A percentile compares a stretch with the other conserved stretches of the same genome.
Conservation (phyloP, 176 grass and related monocot species). For the Eragrostis curvula region DNA sequence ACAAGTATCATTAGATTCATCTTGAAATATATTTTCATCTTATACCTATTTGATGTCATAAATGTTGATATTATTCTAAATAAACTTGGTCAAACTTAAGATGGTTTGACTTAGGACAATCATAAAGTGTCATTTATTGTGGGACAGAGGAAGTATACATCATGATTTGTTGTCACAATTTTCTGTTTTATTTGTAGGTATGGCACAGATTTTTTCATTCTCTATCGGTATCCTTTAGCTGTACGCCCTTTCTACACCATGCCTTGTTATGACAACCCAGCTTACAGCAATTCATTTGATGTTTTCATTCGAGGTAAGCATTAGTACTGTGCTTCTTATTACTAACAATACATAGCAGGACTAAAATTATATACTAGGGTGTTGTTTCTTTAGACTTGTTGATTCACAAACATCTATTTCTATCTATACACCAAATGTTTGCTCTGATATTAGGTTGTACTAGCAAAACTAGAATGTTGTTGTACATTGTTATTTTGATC, state of each 20-base stretch:
- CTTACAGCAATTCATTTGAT: conserved; percentile 95
- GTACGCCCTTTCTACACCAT: conserved; percentile 97
- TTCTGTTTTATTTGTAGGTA: conserved; percentile 58
- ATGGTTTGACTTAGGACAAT: no score
- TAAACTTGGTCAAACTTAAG: no score
- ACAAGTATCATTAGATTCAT: no score
- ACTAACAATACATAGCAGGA: not conserved
- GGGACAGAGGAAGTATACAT: no score
- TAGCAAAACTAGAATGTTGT: no score
- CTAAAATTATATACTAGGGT: not conserved
- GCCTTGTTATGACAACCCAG: conserved; percentile 80
- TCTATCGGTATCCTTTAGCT: conserved; percentile 84
- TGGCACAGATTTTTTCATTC: conserved; percentile 88
- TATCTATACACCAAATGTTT: not conserved
- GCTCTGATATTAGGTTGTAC: not conserved
- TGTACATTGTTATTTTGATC: no score
- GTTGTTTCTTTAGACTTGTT: not conserved
- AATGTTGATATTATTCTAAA: no score
- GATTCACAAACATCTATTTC: not conserved
- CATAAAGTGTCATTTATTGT: no score
- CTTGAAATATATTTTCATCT: no score
- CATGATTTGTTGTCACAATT: conserved; percentile 4
- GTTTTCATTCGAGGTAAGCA: conserved; percentile 92
- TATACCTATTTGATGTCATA: no score
- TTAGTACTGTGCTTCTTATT: not conserved